phyloP scores from a whole-genome alignment of 768 basidiomycete species.

The Hortiboletus campestris region DNA sequence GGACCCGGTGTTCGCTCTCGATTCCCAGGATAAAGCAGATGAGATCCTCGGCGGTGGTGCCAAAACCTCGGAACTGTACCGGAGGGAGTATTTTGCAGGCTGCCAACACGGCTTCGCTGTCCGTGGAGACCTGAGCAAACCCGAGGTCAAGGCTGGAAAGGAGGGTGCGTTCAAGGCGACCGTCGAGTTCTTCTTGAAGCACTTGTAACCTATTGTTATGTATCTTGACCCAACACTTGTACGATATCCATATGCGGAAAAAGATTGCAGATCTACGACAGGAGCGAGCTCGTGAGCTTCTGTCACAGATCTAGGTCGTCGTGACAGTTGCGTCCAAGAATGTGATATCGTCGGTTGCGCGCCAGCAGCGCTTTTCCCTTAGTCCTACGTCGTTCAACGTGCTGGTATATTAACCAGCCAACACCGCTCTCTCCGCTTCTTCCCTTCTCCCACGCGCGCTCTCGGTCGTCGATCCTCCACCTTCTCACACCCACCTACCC shows the following conservation, averaged over 20 bases:
- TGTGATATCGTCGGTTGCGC: no score
- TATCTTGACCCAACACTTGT: not conserved
- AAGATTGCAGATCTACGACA: no score
- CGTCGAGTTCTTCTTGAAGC: slow-evolving; percentile 52
- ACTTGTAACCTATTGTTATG: slow-evolving; percentile 15
- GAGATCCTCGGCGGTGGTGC: slow-evolving; percentile 46
- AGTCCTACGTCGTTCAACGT: no score
- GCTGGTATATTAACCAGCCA: rapidly evolving
- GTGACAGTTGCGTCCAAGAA: no score
- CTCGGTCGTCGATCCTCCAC: no score
- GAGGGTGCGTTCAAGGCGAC: slow-evolving; percentile 51
- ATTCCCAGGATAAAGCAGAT: slow-evolving; percentile 45
- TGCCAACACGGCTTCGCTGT: slow-evolving; percentile 58
- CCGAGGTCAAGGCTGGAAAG: slow-evolving; percentile 57
- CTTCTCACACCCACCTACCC: no score
- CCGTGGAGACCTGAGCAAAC: slow-evolving; percentile 45
- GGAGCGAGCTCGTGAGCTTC: no score
- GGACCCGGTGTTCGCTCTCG: slow-evolving; percentile 50
- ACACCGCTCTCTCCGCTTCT: no score
- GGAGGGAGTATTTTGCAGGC: slow-evolving; percentile 30
- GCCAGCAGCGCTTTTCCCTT: no score
- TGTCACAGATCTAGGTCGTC: no score
- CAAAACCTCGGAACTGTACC: slow-evolving; percentile 42
- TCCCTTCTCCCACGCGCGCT: no score
- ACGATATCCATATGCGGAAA: no score